Percentiles rank a stretch among this genome's conserved stretches.
Conservation (phyloP, 371 early-diverging fungal genomes). For the Nematocida ironsii region DNA sequence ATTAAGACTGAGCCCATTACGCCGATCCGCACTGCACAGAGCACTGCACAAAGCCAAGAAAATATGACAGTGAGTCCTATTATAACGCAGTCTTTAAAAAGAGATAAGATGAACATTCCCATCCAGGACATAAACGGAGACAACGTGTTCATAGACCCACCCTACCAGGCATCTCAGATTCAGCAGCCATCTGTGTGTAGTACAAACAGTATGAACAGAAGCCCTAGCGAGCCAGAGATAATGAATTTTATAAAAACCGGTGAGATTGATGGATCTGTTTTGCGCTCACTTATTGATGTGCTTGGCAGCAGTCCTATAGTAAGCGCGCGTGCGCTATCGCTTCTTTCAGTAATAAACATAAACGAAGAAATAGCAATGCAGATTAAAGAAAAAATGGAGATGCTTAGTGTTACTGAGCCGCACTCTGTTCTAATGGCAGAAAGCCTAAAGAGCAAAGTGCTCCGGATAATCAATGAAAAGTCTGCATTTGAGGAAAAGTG, state of each 20-base stretch:
- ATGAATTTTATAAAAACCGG: constrained; percentile 3
- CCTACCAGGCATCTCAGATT: background rate
- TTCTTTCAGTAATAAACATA: constrained; percentile 12
- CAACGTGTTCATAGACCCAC: background rate
- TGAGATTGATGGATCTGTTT: background rate
- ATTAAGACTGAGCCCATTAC: constrained; percentile 8
- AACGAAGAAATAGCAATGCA: background rate
- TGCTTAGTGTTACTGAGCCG: background rate
- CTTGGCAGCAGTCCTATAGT: background rate
- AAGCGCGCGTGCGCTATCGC: background rate
- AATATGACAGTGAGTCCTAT: constrained; percentile 5
- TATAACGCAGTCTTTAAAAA: constrained; percentile 19
- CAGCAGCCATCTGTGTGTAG: background rate
- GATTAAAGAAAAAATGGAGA: constrained; percentile 15
- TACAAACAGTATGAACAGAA: background rate
- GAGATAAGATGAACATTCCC: background rate
- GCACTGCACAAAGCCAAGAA: background rate
- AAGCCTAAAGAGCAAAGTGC: constrained; percentile 6
- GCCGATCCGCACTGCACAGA: background rate
- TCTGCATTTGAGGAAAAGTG: constrained; percentile 43
- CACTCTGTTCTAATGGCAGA: constrained; percentile 17
- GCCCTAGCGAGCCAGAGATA: background rate
- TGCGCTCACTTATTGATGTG: background rate
- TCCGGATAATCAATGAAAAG: constrained; percentile 11
- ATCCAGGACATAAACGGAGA: constrained; percentile 1